Conservation (phyloP, 2,329 filamentous ascomycete species). For the Emergomyces orientalis region DNA sequence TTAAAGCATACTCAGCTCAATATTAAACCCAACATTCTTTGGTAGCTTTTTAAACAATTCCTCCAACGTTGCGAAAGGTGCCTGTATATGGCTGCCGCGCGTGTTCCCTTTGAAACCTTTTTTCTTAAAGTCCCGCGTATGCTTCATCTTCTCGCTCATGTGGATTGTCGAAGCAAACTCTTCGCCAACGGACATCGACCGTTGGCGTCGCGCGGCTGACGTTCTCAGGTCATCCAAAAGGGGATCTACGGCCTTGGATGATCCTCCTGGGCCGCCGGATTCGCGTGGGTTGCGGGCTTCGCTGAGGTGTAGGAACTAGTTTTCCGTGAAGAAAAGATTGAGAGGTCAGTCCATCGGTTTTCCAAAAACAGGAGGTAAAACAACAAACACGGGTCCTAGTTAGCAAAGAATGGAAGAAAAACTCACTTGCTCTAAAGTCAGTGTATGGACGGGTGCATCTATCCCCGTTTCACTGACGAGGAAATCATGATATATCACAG, state of each 20-base stretch:
- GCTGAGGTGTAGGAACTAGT: slow-evolving; percentile 71
- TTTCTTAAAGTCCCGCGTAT: slow-evolving; percentile 87
- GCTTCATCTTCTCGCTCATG: slow-evolving; percentile 81
- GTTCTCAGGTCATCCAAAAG: slow-evolving; percentile 7
- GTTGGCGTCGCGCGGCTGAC: slow-evolving; percentile 27
- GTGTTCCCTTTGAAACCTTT: slow-evolving; percentile 96
- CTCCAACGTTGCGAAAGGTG: slow-evolving; percentile 88
- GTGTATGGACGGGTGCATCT: slow-evolving; percentile 87
- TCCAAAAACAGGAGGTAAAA: neutral
- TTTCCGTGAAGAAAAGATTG: neutral
- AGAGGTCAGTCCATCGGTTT: slow-evolving; percentile 1
- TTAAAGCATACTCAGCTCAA: slow-evolving; percentile 72
- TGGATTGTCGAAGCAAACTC: slow-evolving; percentile 37
- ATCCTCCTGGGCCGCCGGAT: neutral
- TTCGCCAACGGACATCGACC: slow-evolving; percentile 54
- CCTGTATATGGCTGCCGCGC: slow-evolving; percentile 88
- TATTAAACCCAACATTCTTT: slow-evolving; percentile 83
- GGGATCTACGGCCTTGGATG: neutral
- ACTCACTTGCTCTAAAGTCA: slow-evolving; percentile 71
- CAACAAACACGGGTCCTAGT: slow-evolving; percentile 8
- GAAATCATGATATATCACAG: slow-evolving; percentile 98
- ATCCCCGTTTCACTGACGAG: slow-evolving; percentile 95
- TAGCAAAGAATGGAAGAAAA: neutral
- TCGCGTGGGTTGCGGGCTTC: slow-evolving; percentile 33
- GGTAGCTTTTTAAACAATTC: slow-evolving; percentile 84